Conservation (phyloP, 768 basidiomycete genomes). For the Daedalea quercina region DNA sequence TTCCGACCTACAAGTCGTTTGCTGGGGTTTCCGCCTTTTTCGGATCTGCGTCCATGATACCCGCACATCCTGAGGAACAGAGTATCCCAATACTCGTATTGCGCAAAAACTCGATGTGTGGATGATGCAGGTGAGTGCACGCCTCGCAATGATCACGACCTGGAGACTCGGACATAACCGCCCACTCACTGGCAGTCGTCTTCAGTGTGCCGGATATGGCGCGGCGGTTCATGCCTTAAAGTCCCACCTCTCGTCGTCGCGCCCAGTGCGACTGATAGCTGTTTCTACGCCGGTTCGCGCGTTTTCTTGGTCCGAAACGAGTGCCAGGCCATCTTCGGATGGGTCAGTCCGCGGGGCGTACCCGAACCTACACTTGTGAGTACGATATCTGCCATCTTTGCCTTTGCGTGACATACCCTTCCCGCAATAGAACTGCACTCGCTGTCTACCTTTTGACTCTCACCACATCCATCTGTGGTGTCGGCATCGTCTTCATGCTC, state of each 20-base stretch:
- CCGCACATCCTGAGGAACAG: too few species aligned
- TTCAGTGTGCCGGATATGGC: slow-evolving; percentile 58
- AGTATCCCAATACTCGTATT: too few species aligned
- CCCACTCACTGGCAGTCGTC: slow-evolving; percentile 59
- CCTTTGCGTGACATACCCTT: slow-evolving; percentile 2
- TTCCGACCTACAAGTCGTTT: too few species aligned
- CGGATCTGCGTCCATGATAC: too few species aligned
- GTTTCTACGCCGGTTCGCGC: slow-evolving; percentile 60
- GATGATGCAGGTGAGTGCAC: neutral
- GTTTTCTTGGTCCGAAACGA: slow-evolving; percentile 56
- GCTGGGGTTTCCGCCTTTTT: too few species aligned
- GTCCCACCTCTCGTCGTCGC: slow-evolving; percentile 62
- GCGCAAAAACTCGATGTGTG: too few species aligned
- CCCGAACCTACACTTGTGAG: slow-evolving; percentile 42
- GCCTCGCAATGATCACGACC: too few species aligned
- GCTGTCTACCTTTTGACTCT: slow-evolving; percentile 44
- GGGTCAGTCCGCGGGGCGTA: slow-evolving; percentile 57
- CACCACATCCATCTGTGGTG: slow-evolving; percentile 52
- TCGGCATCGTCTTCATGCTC: slow-evolving; percentile 50
- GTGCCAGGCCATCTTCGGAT: slow-evolving; percentile 61
- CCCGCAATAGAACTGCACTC: slow-evolving; percentile 39
- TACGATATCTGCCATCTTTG: too few species aligned
- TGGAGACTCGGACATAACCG: slow-evolving; percentile 41
- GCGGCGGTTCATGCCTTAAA: slow-evolving; percentile 58
- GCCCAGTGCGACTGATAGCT: slow-evolving; percentile 56